Evolutionary conservation across 176 grass and related monocot genomes (phyloP), one percentile per base, ranked within the genome.

Genomic region (Saccharum spontaneum): DNA sequence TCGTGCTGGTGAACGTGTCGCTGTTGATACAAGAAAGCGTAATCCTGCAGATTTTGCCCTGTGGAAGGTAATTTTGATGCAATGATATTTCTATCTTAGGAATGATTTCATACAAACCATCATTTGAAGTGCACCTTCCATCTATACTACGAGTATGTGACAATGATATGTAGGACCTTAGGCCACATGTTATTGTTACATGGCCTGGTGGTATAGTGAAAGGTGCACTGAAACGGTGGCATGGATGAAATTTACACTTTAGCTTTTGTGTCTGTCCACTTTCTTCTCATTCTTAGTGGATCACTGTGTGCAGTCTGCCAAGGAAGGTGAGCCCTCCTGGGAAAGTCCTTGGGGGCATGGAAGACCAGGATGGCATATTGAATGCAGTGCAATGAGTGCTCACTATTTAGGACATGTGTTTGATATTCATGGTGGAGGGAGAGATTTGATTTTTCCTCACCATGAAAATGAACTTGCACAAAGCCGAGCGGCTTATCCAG

Each of bases 321-420:
- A 92, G 67, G 84, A 88, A 48, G 87, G 87, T 43, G 89, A 91
- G 9, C 89, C 84, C 36, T 92, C 28, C 50, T 92, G 90, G 89
- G 78, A 91, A 52, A 91, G 89, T 61, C 92, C 87, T 37, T 94
- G 92, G 92, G 92, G 92, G 18, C 50, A 4, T 39, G 92, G 92
- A 85, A 91, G 92, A 61, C 92, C 92, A 10, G 90, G 92, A 75
- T 94, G 92, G 92, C 92, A 92, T 73, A 94, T 94, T 63, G 92
- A 94, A 83, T 94, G 92, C 87, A 91, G 87, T 26, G 92, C 90
- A 26, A 94, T 90, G 90, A 92, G 89, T 69, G 84, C 84, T 40
- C 67, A 92, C 11, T 90, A 92, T 77, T 73, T 94, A 79, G 81
- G 90, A 40, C 73, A 79, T 79, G 78, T 75, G 10, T 94, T 94